Conservation (phyloP, 208 protist species). For the Acanthamoeba triangularis region DNA sequence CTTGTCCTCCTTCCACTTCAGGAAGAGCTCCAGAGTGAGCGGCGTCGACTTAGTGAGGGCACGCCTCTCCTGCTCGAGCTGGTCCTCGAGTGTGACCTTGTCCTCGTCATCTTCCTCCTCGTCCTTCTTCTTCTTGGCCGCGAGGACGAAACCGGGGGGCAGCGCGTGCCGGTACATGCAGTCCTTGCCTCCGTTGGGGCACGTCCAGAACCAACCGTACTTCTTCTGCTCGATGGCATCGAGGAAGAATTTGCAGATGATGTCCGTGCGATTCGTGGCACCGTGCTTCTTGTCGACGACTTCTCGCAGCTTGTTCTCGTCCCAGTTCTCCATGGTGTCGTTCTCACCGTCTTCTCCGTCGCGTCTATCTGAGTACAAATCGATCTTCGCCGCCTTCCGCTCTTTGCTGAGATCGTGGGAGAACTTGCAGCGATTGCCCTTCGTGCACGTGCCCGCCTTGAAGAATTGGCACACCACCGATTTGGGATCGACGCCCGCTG, state of each 20-base stretch:
- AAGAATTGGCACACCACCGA: constrained; percentile 91
- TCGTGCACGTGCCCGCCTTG: constrained; percentile 88
- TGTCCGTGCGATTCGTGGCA: neutral
- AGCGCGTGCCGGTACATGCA: constrained; percentile 91
- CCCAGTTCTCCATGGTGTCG: constrained; percentile 89
- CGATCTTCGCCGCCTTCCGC: constrained; percentile 85
- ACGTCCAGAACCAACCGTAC: constrained; percentile 94
- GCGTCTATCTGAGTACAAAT: constrained; percentile 89
- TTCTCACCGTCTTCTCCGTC: neutral
- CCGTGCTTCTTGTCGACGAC: constrained; percentile 85
- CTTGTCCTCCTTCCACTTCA: constrained; percentile 90
- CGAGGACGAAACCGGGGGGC: constrained; percentile 90
- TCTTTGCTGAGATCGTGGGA: constrained; percentile 87
- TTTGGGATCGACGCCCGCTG: constrained; percentile 90
- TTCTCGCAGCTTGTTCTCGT: constrained; percentile 85
- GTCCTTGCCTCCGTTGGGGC: constrained; percentile 89
- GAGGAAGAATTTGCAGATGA: constrained; percentile 93
- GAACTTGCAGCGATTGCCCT: constrained; percentile 92
- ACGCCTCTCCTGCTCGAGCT: constrained; percentile 86
- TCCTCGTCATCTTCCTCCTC: constrained; percentile 81
- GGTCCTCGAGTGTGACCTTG: constrained; percentile 88
- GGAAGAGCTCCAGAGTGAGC: constrained; percentile 88
- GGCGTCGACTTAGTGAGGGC: constrained; percentile 82
- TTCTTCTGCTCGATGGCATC: constrained; percentile 90
- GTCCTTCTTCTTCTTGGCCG: constrained; percentile 84